Base-by-base conservation (phyloP, 2,329 filamentous ascomycete species). In the Leptographium radiaticola region DNA sequence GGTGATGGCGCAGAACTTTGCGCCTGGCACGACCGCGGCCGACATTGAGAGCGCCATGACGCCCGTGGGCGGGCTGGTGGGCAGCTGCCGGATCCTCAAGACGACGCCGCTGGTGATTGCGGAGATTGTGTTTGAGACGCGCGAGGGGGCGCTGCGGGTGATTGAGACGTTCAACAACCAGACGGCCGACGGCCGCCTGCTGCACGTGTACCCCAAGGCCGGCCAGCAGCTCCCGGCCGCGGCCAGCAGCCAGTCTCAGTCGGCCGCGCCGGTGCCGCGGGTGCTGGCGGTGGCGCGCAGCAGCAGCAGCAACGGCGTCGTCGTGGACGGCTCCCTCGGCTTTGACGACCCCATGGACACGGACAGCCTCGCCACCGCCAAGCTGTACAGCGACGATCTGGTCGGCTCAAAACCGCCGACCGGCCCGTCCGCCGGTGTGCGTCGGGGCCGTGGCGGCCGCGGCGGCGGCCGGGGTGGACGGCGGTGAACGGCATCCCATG, bases 41-140 rank as follows among this genome's bases (percentile, higher is more conserved):
- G 87, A 93, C 63, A 88, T 93, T 56, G 86, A 89, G 71, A 86
- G 83, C 61, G 87, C 87, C 54, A 83, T 93, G 80, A 78, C 76
- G n/a, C 81, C 81, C 0, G 71, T 87, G n/a, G 86, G 84, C 42
- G 86, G 84, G 34, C 74, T 83, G 57, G 76, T 89, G 62, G 64
- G 77, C 30, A 80, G 77, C 62, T 91, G 87, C 69, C 77, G 74
- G 39, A 70, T 93, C 42, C 68, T 89, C 54, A 81, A 84, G 64
- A 75, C 81, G 5, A 70, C 71, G 33, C 87, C 88, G 0, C 83
- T 84, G 5, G 80, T 93, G 51, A 83, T 89, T 63, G 85, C 84
- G 25, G 87, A 93, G 69, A 80, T 93, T 64, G 75, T 83, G 6
- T 89, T 91, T 63, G 76, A 81, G 58, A 83, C 80, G 55, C 81